A percentile compares a stretch with the other conserved stretches of the same genome.
These are phyloP conservation scores for Nigrograna mackinnonii DNA, from an alignment of 2,329 filamentous ascomycete genomes.

Conservation along the genomic window DNA sequence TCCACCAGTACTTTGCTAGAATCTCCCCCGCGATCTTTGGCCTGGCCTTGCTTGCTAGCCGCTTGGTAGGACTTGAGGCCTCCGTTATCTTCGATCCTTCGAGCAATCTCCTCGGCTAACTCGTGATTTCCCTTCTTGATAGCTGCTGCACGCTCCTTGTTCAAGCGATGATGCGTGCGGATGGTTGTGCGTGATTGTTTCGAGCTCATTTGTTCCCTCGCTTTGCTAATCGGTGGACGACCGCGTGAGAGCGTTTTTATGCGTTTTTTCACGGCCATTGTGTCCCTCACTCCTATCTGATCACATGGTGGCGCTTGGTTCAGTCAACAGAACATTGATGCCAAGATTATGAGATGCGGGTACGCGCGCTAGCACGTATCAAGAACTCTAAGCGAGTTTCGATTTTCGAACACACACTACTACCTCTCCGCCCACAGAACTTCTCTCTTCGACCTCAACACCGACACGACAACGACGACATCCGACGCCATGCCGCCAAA, in stretches of 20 bases:
- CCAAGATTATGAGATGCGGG: too few species aligned
- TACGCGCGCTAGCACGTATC: too few species aligned
- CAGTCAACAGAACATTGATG: too few species aligned
- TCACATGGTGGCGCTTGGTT: too few species aligned
- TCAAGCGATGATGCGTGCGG: conserved; percentile 61
- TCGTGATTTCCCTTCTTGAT: conserved; percentile 44
- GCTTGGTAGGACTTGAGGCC: conserved; percentile 64
- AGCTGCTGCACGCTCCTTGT: conserved; percentile 60
- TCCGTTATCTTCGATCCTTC: conserved; percentile 58
- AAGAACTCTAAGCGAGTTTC: conserved; percentile 19
- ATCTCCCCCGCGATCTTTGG: conserved; percentile 64
- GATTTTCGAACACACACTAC: too few species aligned
- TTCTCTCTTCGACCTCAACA: conserved; percentile 27
- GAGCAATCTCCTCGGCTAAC: conserved; percentile 47
- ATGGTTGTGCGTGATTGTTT: conserved; percentile 63
- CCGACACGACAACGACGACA: conserved; percentile 33
- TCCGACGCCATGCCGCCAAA: conserved; percentile 45
- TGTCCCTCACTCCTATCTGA: not conserved
- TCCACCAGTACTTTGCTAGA: conserved; percentile 62
- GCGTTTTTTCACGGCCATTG: conserved; percentile 39
- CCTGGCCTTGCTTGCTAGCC: conserved; percentile 66
- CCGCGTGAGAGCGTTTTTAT: conserved; percentile 37
- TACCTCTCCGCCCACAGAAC: conserved; percentile 13
- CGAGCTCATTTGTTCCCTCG: conserved; percentile 52
- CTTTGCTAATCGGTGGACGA: conserved; percentile 31